phyloP scores from a whole-genome alignment of 2,329 filamentous ascomycete species.

The Pseudonectria foliicola region DNA sequence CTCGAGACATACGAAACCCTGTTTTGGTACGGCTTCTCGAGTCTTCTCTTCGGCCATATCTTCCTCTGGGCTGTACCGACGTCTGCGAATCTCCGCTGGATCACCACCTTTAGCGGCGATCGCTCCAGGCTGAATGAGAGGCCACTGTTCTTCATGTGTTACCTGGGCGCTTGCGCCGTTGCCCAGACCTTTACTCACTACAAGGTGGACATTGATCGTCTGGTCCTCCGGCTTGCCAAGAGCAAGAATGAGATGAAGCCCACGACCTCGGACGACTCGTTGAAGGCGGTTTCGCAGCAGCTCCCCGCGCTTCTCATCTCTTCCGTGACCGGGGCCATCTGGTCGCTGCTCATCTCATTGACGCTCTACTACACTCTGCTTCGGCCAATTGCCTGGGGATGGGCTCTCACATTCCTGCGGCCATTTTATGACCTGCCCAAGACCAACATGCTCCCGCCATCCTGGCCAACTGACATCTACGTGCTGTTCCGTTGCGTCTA shows the following conservation, averaged over 20 bases:
- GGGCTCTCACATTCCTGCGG: slow-evolving; percentile 62
- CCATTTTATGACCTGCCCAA: slow-evolving; percentile 70
- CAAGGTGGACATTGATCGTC: slow-evolving; percentile 63
- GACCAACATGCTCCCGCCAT: slow-evolving; percentile 55
- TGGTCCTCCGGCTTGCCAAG: slow-evolving; percentile 34
- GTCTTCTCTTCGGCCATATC: slow-evolving; percentile 70
- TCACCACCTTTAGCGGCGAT: slow-evolving; percentile 65
- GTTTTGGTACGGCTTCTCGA: slow-evolving; percentile 70
- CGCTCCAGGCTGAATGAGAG: slow-evolving; percentile 77
- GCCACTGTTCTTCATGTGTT: slow-evolving; percentile 69
- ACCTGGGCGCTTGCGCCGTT: slow-evolving; percentile 61
- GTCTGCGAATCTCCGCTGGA: slow-evolving; percentile 59
- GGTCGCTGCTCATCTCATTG: slow-evolving; percentile 38
- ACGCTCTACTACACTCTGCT: slow-evolving; percentile 57
- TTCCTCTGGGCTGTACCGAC: slow-evolving; percentile 66
- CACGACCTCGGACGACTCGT: slow-evolving; percentile 20
- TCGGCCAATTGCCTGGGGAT: slow-evolving; percentile 58
- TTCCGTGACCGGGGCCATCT: slow-evolving; percentile 33
- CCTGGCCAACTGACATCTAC: slow-evolving; percentile 50
- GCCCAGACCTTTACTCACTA: slow-evolving; percentile 66
- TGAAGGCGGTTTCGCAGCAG: slow-evolving; percentile 30
- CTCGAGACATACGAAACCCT: slow-evolving; percentile 61
- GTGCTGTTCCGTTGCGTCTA: slow-evolving; percentile 49
- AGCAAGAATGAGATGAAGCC: slow-evolving; percentile 19
- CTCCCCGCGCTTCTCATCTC: slow-evolving; percentile 33